phyloP scores from a whole-genome alignment of 23 red algal species.

The Cyanidiococcus yangmingshanensis region DNA sequence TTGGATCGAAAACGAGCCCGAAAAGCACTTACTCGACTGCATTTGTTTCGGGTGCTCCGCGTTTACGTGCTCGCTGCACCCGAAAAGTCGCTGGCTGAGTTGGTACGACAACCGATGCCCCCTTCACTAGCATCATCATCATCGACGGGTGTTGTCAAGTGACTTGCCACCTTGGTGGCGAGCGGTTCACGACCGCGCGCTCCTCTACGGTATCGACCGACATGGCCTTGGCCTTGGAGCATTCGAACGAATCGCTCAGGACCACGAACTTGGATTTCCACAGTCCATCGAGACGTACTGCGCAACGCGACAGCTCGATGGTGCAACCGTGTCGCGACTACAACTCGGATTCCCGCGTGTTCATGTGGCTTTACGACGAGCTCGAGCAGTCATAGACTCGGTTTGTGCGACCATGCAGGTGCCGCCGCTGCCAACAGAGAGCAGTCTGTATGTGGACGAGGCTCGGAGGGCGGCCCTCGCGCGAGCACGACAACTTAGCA shows the following conservation, averaged over 20 bases:
- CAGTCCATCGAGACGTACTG: slow-evolving; percentile 15
- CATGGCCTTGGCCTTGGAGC: slow-evolving; percentile 56
- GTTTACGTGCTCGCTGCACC: slow-evolving; percentile 41
- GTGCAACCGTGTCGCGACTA: background rate
- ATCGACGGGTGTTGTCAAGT: too few species aligned
- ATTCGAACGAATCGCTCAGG: slow-evolving; percentile 48
- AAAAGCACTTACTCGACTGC: slow-evolving; percentile 52
- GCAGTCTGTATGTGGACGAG: background rate
- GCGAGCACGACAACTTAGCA: background rate
- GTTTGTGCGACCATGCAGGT: background rate
- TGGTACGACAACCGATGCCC: slow-evolving; percentile 26
- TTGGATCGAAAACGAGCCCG: slow-evolving; percentile 43
- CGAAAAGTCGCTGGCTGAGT: slow-evolving; percentile 22
- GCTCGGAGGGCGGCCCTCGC: background rate
- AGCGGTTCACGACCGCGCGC: slow-evolving; percentile 47
- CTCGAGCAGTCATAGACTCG: background rate
- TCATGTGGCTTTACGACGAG: background rate
- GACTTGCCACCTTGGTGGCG: slow-evolving; percentile 86
- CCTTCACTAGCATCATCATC: background rate
- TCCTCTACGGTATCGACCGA: slow-evolving; percentile 76
- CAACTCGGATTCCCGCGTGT: background rate
- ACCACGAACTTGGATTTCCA: slow-evolving; percentile 63
- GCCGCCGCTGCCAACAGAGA: background rate
- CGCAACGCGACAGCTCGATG: background rate
- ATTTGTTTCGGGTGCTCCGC: slow-evolving; percentile 60